A percentile compares a stretch with the other conserved stretches of the same genome.
Conservation (phyloP, 2,329 filamentous ascomycete species). For the Trichoderma breve region DNA sequence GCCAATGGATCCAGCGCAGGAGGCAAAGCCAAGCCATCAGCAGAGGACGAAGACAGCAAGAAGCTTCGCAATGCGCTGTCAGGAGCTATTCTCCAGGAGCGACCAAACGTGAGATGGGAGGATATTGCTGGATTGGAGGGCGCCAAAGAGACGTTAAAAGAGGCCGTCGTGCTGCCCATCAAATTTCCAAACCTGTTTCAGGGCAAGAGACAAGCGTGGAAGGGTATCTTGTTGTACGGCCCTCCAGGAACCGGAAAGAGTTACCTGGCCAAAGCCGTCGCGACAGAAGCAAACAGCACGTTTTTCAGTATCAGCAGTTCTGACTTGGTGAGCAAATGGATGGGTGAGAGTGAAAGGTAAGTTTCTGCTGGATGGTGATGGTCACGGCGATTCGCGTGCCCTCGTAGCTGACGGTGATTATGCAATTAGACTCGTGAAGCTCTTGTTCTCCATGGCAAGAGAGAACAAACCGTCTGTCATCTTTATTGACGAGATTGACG, state of each 20-base stretch:
- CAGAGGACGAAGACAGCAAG: constrained; percentile 87
- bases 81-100: constrained; percentile 89
- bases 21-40: constrained; percentile 61
- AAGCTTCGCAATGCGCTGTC: constrained; percentile 88
- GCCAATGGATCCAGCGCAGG: constrained; percentile 68
- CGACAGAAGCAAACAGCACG: constrained; percentile 96
- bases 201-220: constrained; percentile 96
- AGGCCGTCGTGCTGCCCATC: constrained; percentile 95
- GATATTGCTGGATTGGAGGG: constrained; percentile 92
- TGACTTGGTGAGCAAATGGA: constrained; percentile 98
- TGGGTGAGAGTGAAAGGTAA: constrained; percentile 97
- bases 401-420: constrained; percentile 24
- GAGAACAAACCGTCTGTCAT: constrained; percentile 98
- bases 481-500: constrained; percentile 98
- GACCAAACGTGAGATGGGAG: constrained; percentile 96
- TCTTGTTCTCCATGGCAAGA: constrained; percentile 94
- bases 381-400: background rate
- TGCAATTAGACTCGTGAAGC: constrained; percentile 75
- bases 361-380: constrained; percentile 6
- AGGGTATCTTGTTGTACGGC: constrained; percentile 93
- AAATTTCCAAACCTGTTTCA: constrained; percentile 97
- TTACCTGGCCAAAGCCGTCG: constrained; percentile 95
- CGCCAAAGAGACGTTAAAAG: constrained; percentile 95
- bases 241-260: constrained; percentile 97
- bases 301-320: constrained; percentile 99